Base-by-base conservation (phyloP, 192 early-diverging fungal species). In the Geranomyces michiganensis region DNA sequence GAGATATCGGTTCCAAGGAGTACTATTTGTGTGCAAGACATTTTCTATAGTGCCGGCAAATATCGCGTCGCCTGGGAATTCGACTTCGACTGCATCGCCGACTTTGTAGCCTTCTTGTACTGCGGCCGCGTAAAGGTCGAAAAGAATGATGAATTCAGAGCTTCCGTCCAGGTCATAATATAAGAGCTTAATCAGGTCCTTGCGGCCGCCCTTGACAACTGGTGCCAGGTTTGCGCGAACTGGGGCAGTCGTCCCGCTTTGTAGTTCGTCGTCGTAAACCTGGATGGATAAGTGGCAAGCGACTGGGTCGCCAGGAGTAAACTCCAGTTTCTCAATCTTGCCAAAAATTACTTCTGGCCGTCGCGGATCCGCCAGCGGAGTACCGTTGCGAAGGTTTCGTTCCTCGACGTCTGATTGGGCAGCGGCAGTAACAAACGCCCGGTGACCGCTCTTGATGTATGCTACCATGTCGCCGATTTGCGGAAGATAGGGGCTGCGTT, bases 141-240 rank as follows among this genome's bases (percentile, higher is more conserved):
- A 79, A 19, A 75, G 41, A 27, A 79, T 62, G 1, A 79, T 27
- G 43, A 79, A 79, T 31, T 79, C 78, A 14, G 73, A 45, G 17
- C 30, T 33, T 19, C 66, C 53, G 12, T 74, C 65, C n/a, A 59
- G 41, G 56, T 78, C 72, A 61, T 62, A 74, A 30, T 31, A 78
- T 0, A 49, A 24, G 0, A 78, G 17, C 36, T 60, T 53, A 27
- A 75, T n/a, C 17, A 58, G 22, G 30, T 73, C 71, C 55, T 73
- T 73, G 19, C 65, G 48, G 43, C 56, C 65, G 31, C 53, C 56
- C 15, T 59, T 67, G 51, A 19, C 17, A 12, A 73, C 62, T 27
- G 62, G 63, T 22, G 17, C 21, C 33, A 73, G 22, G 22, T 24
- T 44, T 12, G 17, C 22, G n/a, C 45, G 31, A 36, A 14, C 17